Percentiles rank a stretch among this genome's conserved stretches.
phyloP scores from a whole-genome alignment of 2,329 filamentous ascomycete species.

The Ophiobolus disseminans region DNA sequence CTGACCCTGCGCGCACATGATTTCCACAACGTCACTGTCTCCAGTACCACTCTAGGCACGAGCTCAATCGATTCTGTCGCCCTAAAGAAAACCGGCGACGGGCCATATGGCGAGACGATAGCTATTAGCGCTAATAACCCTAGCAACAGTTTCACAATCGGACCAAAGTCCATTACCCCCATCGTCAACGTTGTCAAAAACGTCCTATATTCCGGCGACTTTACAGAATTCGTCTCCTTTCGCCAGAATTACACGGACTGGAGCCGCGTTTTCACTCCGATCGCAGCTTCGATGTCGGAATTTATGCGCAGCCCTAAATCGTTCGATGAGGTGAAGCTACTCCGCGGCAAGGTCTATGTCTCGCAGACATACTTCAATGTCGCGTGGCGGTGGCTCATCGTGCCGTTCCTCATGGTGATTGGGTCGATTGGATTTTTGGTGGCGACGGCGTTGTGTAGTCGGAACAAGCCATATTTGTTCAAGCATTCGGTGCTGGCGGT shows the following conservation, averaged over 20 bases:
- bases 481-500: conserved; percentile 1
- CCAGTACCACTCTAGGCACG: neutral
- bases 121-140: neutral
- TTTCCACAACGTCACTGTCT: neutral
- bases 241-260: neutral
- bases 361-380: neutral
- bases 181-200: neutral
- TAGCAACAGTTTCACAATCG: neutral
- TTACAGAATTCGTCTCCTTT: neutral
- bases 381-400: conserved; percentile 1
- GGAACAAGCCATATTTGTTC: conserved; percentile 1
- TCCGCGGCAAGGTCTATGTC: neutral
- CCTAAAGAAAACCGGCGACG: neutral
- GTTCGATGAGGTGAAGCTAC: neutral
- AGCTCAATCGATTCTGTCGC: neutral
- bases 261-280: neutral
- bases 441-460: neutral
- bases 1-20: conserved; percentile 5
- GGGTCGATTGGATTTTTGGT: conserved; percentile 1
- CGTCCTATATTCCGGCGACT: neutral
- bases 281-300: neutral
- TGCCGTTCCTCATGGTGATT: neutral
- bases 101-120: neutral
- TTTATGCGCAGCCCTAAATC: neutral
- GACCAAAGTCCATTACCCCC: neutral